phyloP scores from a whole-genome alignment of 306 rosid species.

The Ziziphus jujuba region DNA sequence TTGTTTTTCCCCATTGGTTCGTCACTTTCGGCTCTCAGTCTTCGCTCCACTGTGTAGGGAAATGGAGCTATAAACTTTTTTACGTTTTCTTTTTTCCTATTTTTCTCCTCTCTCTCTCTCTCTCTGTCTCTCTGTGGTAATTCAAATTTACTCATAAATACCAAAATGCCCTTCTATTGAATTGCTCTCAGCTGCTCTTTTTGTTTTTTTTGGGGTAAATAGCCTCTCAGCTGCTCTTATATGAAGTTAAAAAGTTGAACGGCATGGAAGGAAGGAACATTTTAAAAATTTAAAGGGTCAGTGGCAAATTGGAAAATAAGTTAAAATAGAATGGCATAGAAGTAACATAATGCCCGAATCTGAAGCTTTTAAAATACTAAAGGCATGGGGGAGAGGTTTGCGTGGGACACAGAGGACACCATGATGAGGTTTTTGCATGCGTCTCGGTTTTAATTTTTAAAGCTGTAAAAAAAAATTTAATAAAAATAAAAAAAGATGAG shows the following conservation, averaged over 20 bases:
- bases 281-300: not conserved
- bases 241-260: no score
- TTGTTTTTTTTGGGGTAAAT: no score
- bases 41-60: constrained; percentile 52
- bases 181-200: no score
- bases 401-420: constrained; percentile 66
- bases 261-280: not conserved
- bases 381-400: constrained; percentile 44
- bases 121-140: no score
- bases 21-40: constrained; percentile 73
- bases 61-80: constrained; percentile 24
- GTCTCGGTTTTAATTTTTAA: constrained; percentile 48
- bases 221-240: no score
- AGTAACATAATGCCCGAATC: constrained; percentile 37
- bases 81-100: constrained; percentile 5
- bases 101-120: not conserved
- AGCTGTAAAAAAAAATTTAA: not conserved
- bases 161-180: constrained; percentile 34
- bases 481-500: not conserved
- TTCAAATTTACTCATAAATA: constrained; percentile 2
- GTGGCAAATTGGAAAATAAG: constrained; percentile 19
- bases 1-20: constrained; percentile 61
- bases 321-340: constrained; percentile 20
- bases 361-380: constrained; percentile 65
- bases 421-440: constrained; percentile 92